Conservation (phyloP, 177 flowering plant genomes). For the Tripterygium wilfordii region DNA sequence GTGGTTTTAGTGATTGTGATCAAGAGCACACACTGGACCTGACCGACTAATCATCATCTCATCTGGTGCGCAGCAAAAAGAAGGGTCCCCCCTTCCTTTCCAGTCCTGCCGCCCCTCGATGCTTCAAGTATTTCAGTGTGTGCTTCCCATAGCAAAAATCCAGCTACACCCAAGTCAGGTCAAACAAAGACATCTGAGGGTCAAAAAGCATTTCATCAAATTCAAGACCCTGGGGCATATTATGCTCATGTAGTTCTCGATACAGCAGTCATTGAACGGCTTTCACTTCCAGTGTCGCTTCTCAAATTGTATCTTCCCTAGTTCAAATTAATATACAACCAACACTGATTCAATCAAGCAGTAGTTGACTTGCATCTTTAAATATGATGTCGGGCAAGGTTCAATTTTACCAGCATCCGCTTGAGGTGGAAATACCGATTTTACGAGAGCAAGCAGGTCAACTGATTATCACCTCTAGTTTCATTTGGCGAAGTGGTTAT, state of each 20-base stretch:
- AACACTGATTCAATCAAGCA: constrained; percentile 81
- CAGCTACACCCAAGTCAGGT: constrained; percentile 51
- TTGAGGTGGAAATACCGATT: constrained; percentile 95
- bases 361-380: constrained; percentile 58
- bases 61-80: too few relatives aligned
- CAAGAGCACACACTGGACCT: too few relatives aligned
- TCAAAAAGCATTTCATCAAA: constrained; percentile 86
- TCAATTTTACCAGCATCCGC: constrained; percentile 90
- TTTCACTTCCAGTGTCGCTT: constrained; percentile 85
- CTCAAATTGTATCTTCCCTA: constrained; percentile 81
- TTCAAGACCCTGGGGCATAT: constrained; percentile 97
- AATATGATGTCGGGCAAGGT: constrained; percentile 51
- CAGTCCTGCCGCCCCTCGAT: too few relatives aligned
- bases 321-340: constrained; percentile 92
- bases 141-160: constrained; percentile 41
- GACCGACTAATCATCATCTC: too few relatives aligned
- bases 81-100: too few relatives aligned
- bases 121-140: constrained; percentile 38
- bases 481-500: constrained; percentile 89
- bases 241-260: constrained; percentile 93
- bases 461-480: constrained; percentile 54
- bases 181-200: constrained; percentile 50
- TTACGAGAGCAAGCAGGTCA: constrained; percentile 69
- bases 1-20: too few relatives aligned
- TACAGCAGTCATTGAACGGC: constrained; percentile 88